phyloP scores from a whole-genome alignment of 31 red algal genomes.

The Asparagopsis taxiformis region DNA sequence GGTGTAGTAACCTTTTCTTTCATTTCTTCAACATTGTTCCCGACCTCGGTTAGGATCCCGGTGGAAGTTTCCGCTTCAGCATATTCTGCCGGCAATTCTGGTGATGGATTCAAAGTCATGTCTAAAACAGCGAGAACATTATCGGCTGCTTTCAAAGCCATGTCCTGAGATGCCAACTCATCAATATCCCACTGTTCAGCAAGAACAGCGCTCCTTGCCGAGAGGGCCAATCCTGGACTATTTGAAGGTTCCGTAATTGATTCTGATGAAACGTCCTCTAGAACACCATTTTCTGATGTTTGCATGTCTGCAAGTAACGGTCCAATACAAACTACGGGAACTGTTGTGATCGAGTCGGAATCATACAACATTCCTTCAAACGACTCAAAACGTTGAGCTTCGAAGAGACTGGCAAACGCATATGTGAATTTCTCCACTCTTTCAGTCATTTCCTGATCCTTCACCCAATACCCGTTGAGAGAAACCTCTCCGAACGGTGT shows the following conservation, averaged over 20 bases:
- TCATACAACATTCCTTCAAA: slow-evolving; percentile 7
- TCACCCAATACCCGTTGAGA: slow-evolving; percentile 12
- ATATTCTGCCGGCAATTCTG: not conserved
- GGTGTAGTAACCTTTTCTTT: too few relatives aligned
- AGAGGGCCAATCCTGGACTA: not conserved
- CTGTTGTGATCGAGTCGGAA: not conserved
- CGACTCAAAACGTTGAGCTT: not conserved
- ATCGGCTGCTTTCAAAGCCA: slow-evolving; percentile 3
- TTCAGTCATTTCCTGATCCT: slow-evolving; percentile 12
- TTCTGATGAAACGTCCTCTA: not conserved
- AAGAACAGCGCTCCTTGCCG: not conserved
- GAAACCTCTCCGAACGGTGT: slow-evolving; percentile 15
- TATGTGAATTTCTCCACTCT: slow-evolving; percentile 14
- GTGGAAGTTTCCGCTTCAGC: not conserved
- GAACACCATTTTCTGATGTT: not conserved
- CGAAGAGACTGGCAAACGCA: not conserved
- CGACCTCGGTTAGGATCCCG: not conserved
- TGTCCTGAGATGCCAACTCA: slow-evolving; percentile 8
- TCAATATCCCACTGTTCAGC: slow-evolving; percentile 8
- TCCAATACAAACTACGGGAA: not conserved
- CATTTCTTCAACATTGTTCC: too few relatives aligned
- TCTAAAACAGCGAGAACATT: not conserved
- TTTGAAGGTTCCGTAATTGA: too few relatives aligned
- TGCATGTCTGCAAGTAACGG: not conserved
- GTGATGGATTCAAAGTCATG: not conserved